These are phyloP conservation scores for Trichocladium uniseriatum DNA, from an alignment of 495 filamentous ascomycete species.

Conservation along the genomic window DNA sequence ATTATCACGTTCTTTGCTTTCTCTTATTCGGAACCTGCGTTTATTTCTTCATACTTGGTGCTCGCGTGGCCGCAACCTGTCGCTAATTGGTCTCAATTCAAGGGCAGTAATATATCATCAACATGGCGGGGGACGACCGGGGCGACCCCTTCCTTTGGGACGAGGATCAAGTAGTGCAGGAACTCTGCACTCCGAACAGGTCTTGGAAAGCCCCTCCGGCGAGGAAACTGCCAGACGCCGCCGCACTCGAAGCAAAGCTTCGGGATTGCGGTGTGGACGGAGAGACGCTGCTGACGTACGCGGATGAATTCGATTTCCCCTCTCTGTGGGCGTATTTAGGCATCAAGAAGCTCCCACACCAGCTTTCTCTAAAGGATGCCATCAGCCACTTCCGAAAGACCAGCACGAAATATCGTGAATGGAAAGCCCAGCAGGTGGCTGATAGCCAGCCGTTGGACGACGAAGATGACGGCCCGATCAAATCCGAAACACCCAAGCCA, in stretches of 20 bases:
- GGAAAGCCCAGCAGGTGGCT: conserved; percentile 15
- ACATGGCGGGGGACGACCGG: conserved; percentile 18
- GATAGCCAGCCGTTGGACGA: not conserved
- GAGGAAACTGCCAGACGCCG: conserved; percentile 40
- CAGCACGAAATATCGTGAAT: conserved; percentile 26
- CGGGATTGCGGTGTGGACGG: conserved; percentile 54
- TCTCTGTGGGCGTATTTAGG: conserved; percentile 24
- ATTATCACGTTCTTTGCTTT: too few species aligned
- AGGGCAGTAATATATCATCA: not conserved
- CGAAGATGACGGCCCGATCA: conserved; percentile 3
- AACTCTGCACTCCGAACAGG: conserved; percentile 47
- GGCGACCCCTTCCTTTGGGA: conserved; percentile 61
- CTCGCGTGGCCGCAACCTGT: too few species aligned
- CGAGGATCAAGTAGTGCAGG: conserved; percentile 53
- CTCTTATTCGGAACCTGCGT: too few species aligned
- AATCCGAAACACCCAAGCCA: not conserved
- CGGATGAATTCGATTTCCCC: conserved; percentile 14
- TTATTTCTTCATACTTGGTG: too few species aligned
- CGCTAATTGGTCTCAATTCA: not conserved
- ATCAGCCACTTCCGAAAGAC: conserved; percentile 22
- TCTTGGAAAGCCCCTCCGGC: conserved; percentile 33
- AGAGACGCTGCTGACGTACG: conserved; percentile 45
- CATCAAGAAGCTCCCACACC: conserved; percentile 28
- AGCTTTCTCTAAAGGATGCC: conserved; percentile 23
- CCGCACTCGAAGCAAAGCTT: conserved; percentile 43